A percentile compares a stretch with the other conserved stretches of the same genome.
phyloP scores from a whole-genome alignment of 2,329 filamentous ascomycete species.

The Alternaria viburni region DNA sequence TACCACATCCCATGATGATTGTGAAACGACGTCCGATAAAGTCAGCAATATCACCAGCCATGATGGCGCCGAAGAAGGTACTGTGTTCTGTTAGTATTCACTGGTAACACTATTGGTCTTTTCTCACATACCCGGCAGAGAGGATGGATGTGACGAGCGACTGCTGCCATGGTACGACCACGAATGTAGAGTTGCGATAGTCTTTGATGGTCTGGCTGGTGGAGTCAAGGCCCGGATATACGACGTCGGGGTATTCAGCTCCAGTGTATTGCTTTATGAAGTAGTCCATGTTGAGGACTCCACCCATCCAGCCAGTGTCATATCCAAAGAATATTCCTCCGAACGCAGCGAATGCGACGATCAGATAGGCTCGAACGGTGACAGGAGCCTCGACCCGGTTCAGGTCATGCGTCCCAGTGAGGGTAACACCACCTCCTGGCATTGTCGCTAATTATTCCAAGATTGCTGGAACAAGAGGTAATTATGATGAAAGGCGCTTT shows the following conservation, averaged over 20 bases:
- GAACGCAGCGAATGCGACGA: constrained; percentile 58
- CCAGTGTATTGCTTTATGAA: constrained; percentile 48
- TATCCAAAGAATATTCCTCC: constrained; percentile 73
- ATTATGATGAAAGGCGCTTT: constrained; percentile 20
- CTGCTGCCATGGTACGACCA: constrained; percentile 45
- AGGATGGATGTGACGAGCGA: constrained; percentile 76
- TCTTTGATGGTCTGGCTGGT: constrained; percentile 64
- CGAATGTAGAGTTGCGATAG: constrained; percentile 60
- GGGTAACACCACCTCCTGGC: constrained; percentile 46
- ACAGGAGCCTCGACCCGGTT: constrained; percentile 62
- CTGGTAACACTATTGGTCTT: neutral
- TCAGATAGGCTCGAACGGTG: constrained; percentile 55
- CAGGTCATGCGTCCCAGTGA: constrained; percentile 56
- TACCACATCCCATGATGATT: constrained; percentile 65
- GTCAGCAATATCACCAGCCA: constrained; percentile 65
- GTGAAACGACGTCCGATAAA: constrained; percentile 68
- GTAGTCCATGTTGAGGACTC: constrained; percentile 60
- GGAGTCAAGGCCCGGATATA: constrained; percentile 55
- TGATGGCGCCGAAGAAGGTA: constrained; percentile 76
- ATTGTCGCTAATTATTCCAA: constrained; percentile 32
- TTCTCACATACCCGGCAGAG: constrained; percentile 59
- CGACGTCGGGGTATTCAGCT: constrained; percentile 41
- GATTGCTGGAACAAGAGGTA: constrained; percentile 8
- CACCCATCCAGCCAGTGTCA: constrained; percentile 79
- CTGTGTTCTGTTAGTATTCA: constrained; percentile 36